Base-by-base conservation (phyloP, 495 filamentous ascomycete species). In the Barbatosphaeria neglecta region DNA sequence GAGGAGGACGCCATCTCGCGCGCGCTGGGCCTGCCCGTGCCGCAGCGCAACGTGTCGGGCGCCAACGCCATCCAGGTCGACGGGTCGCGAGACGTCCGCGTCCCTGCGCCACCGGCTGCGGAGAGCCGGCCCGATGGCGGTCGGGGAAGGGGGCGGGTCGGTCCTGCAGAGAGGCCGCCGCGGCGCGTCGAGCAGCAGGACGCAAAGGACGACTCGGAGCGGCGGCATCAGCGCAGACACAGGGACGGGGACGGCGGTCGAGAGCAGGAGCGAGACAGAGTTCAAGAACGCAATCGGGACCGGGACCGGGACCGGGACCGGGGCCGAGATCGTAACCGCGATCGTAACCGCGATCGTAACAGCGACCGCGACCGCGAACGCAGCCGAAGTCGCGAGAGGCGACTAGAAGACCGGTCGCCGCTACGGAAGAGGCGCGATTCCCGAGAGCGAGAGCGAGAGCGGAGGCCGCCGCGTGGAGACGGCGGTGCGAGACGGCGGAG, bases 1-100 rank as follows among this genome's bases (percentile, higher is more conserved):
- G 92, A 98, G 58, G 83, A 90, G 58, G 93, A 96, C 62, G 92
- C 90, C 0, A 76, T 96, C 58, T 77, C 84, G 9, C 72, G 66
- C 39, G 92, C 90, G 0, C 59, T 97, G 49, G 92, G 92, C 0
- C 70, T 93, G 17, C 84, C 87, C 3, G 68, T 86, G 4, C 75
- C 75, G 41, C 45, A 75, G 19, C 59, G 73, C 41, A 63, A 68
- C 28, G 52, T 54, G 4, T 70, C 69, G 0, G 73, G 73, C 1
- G 72, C 73, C 4, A 78, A 78, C 50, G 64, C 66, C 1, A 55
- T 76, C 9, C 58, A 63, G 43, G 63, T 73, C 10, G 58, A 52
- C 2, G 45, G 41, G 1, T 52, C 56, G 16, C 31, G 63, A 51
- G 35, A 4, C 2, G 31, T n/a, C 13, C 31, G 13, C 31, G 13